phyloP scores from a whole-genome alignment of 2,329 filamentous ascomycete genomes.

The Pestalotiopsis sp. region DNA sequence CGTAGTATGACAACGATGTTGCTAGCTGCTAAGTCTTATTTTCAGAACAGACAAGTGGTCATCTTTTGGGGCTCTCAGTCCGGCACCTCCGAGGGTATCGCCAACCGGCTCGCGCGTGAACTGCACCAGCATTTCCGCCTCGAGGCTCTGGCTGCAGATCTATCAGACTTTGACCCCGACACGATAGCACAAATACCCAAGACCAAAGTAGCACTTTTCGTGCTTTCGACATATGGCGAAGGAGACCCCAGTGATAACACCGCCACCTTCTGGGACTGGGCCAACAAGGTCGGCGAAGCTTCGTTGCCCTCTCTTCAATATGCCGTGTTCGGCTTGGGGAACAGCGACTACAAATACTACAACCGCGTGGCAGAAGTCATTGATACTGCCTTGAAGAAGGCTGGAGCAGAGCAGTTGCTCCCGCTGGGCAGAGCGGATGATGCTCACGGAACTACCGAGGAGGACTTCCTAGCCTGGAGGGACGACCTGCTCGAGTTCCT shows the following conservation, averaged over 20 bases:
- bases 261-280: slow-evolving; percentile 29
- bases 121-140: slow-evolving; percentile 40
- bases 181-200: slow-evolving; percentile 32
- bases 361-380: slow-evolving; percentile 37
- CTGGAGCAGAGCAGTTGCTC: slow-evolving; percentile 30
- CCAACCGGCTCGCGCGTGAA: slow-evolving; percentile 41
- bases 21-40: background rate
- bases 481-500: slow-evolving; percentile 25
- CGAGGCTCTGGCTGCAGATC: slow-evolving; percentile 41
- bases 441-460: slow-evolving; percentile 32
- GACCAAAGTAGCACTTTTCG: slow-evolving; percentile 34
- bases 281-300: slow-evolving; percentile 22
- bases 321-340: slow-evolving; percentile 40
- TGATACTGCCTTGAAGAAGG: slow-evolving; percentile 20
- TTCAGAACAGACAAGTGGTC: slow-evolving; percentile 26
- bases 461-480: slow-evolving; percentile 40
- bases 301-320: slow-evolving; percentile 30
- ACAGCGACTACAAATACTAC: slow-evolving; percentile 40
- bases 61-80: slow-evolving; percentile 53
- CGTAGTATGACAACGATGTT: too few relatives aligned
- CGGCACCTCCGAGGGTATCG: slow-evolving; percentile 46
- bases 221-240: slow-evolving; percentile 42
- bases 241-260: slow-evolving; percentile 44
- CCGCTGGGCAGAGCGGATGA: slow-evolving; percentile 35
- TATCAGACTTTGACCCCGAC: slow-evolving; percentile 48